These are phyloP conservation scores for Gossypium rotundifolium DNA, from an alignment of 345 rosid genomes.

Conservation along the genomic window DNA sequence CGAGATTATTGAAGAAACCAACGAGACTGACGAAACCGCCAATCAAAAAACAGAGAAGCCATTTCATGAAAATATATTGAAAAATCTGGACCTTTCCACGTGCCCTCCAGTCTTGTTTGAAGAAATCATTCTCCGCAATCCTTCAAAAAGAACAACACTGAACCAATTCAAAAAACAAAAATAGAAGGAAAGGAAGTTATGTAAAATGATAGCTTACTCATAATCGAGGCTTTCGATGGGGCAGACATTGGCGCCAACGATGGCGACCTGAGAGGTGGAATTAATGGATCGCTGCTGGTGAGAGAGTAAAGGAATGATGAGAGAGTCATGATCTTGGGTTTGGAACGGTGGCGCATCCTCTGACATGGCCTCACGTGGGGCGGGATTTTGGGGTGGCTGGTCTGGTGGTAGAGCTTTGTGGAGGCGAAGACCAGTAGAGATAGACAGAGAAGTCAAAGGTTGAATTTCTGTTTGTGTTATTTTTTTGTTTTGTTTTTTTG, in stretches of 20 bases:
- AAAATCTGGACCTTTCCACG: constrained; percentile 55
- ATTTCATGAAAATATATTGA: constrained; percentile 77
- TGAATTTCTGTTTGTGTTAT: not conserved
- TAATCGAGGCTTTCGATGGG: constrained; percentile 95
- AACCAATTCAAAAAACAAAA: not conserved
- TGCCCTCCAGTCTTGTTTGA: constrained; percentile 89
- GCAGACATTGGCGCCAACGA: constrained; percentile 72
- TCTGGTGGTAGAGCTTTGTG: not conserved
- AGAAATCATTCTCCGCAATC: constrained; percentile 77
- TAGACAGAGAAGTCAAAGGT: not conserved
- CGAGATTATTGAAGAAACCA: constrained; percentile 76
- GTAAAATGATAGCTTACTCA: constrained; percentile 37
- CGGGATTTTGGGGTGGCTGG: not conserved
- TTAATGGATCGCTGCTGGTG: constrained; percentile 42
- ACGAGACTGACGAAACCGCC: constrained; percentile 66
- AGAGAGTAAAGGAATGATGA: constrained; percentile 42
- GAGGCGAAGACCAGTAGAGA: not conserved
- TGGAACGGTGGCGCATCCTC: not conserved
- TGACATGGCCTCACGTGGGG: not conserved
- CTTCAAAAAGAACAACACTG: constrained; percentile 24
- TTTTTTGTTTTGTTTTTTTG: no score
- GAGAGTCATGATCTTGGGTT: constrained; percentile 32
- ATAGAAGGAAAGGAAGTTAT: not conserved
- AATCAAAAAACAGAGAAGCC: constrained; percentile 66
- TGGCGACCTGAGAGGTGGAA: constrained; percentile 88